Conservation (phyloP, 2,329 filamentous ascomycete genomes). For the Scopulariopsis brevicaulis region DNA sequence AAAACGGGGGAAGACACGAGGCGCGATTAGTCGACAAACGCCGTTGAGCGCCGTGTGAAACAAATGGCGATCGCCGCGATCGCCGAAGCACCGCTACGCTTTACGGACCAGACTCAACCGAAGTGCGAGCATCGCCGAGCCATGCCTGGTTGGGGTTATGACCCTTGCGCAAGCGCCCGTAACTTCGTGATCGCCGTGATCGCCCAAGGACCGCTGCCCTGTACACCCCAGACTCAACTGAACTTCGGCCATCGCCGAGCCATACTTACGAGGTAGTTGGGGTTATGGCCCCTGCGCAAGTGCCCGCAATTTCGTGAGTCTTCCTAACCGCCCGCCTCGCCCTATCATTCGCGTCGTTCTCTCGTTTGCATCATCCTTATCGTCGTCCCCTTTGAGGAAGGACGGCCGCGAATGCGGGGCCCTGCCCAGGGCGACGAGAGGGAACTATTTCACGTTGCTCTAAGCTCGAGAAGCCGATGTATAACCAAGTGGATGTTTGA, state of each 20-base stretch:
- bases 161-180: too few relatives aligned
- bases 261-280: not conserved
- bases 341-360: too few relatives aligned
- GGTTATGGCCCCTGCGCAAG: not conserved
- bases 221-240: not conserved
- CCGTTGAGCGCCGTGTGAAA: not conserved
- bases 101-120: too few relatives aligned
- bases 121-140: too few relatives aligned
- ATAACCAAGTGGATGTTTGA: too few relatives aligned
- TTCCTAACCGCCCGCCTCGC: not conserved
- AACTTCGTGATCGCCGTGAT: too few relatives aligned
- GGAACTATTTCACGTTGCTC: too few relatives aligned
- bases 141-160: too few relatives aligned
- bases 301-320: not conserved
- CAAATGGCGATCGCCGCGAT: not conserved
- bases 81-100: not conserved
- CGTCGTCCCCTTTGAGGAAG: too few relatives aligned
- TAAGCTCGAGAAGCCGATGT: too few relatives aligned
- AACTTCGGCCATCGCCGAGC: not conserved
- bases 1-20: not conserved
- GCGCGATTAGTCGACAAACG: not conserved
- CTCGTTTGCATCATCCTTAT: not conserved
- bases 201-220: too few relatives aligned
- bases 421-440: not conserved
- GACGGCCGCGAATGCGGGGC: not conserved